phyloP scores from a whole-genome alignment of 2,329 filamentous ascomycete genomes.

The Calonectria ilicicola region DNA sequence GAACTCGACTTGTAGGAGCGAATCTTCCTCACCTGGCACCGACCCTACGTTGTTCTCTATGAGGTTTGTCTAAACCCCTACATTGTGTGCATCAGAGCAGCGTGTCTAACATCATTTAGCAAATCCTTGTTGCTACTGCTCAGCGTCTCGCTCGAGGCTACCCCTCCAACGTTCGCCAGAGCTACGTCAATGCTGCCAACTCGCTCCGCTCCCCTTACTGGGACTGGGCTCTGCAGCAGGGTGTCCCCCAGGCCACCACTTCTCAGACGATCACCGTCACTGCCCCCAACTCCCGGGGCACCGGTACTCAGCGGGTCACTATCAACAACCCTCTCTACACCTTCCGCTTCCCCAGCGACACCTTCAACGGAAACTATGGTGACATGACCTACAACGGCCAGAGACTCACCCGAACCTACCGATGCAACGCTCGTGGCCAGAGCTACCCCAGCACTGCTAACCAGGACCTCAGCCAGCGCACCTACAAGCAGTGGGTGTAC shows the following conservation, averaged over 20 bases:
- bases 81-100: background rate
- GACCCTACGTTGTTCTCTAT: slow-evolving; percentile 65
- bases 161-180: slow-evolving; percentile 43
- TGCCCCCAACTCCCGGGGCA: slow-evolving; percentile 50
- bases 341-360: slow-evolving; percentile 60
- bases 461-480: slow-evolving; percentile 42
- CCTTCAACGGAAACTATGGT: slow-evolving; percentile 53
- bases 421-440: slow-evolving; percentile 49
- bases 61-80: slow-evolving; percentile 54
- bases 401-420: slow-evolving; percentile 51
- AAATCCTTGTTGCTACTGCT: slow-evolving; percentile 62
- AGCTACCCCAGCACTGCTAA: slow-evolving; percentile 57
- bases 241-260: slow-evolving; percentile 56
- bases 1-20: slow-evolving; percentile 52
- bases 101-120: slow-evolving; percentile 50
- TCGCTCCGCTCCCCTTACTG: slow-evolving; percentile 63
- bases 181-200: slow-evolving; percentile 59
- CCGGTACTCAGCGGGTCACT: slow-evolving; percentile 41
- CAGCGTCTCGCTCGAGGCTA: slow-evolving; percentile 60
- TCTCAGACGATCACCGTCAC: slow-evolving; percentile 52
- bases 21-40: slow-evolving; percentile 67
- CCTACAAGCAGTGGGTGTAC: slow-evolving; percentile 58
- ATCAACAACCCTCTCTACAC: slow-evolving; percentile 65
- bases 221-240: slow-evolving; percentile 62
- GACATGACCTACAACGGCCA: slow-evolving; percentile 39